Evolutionary conservation across 768 basidiomycete species (phyloP).

Genomic region (Russula brevipes): DNA sequence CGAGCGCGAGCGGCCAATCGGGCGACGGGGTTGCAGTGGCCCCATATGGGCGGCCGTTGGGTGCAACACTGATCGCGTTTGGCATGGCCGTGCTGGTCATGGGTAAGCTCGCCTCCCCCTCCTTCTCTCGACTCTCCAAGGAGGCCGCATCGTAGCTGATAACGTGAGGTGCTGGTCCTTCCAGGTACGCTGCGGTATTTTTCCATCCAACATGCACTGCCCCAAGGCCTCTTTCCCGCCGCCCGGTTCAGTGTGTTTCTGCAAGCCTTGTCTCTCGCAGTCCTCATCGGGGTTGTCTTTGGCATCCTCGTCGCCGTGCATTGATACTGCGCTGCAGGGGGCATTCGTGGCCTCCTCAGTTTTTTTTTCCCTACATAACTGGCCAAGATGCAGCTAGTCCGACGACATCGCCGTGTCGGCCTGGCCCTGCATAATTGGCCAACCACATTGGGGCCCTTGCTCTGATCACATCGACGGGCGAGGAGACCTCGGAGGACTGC

Average conservation of each 20-base stretch:
- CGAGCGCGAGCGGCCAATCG: constrained; percentile 25
- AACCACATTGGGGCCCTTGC: background rate
- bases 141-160: background rate
- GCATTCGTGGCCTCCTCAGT: background rate
- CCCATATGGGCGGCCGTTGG: constrained; percentile 41
- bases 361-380: background rate
- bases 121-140: background rate
- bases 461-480: background rate
- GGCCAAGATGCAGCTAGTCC: background rate
- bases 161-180: background rate
- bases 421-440: no score
- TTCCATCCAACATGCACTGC: constrained; percentile 36
- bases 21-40: constrained; percentile 19
- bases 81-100: constrained; percentile 35
- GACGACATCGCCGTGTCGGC: no score
- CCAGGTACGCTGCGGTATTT: constrained; percentile 40
- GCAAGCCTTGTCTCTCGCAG: constrained; percentile 32
- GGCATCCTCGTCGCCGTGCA: constrained; percentile 32
- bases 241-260: constrained; percentile 35
- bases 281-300: constrained; percentile 36
- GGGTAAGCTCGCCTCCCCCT: constrained; percentile 27
- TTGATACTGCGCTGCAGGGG: background rate
- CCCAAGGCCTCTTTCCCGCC: constrained; percentile 39
- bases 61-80: constrained; percentile 37
- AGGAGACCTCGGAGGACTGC: background rate